Evolutionary conservation across 2,329 filamentous ascomycete genomes (phyloP).

Genomic region (Penicillium sp.): DNA sequence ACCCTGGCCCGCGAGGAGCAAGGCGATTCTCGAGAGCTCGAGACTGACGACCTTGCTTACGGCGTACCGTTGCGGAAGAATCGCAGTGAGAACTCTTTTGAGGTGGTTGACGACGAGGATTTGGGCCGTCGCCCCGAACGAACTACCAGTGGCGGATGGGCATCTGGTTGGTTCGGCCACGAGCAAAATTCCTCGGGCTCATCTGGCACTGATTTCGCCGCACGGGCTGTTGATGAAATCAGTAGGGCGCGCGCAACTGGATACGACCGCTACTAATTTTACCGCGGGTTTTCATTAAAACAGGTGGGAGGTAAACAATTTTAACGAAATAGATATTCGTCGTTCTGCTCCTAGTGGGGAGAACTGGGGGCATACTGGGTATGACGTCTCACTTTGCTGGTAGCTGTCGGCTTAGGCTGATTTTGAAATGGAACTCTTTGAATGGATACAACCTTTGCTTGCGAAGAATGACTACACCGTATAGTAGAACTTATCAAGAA

Average conservation of each 20-base stretch:
- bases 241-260: conserved; percentile 18
- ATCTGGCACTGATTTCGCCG: conserved; percentile 30
- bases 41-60: conserved; percentile 41
- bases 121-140: conserved; percentile 29
- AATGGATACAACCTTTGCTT: too few species aligned
- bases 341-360: not conserved
- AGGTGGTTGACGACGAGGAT: conserved; percentile 77
- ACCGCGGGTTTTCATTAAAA: not conserved
- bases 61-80: conserved; percentile 64
- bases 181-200: conserved; percentile 27
- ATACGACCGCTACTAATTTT: conserved; percentile 20
- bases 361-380: too few species aligned
- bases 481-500: conserved; percentile 11
- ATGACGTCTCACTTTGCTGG: too few species aligned
- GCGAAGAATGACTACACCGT: not conserved
- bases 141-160: conserved; percentile 27
- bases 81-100: conserved; percentile 82
- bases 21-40: conserved; percentile 47
- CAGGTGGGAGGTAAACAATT: too few species aligned
- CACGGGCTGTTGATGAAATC: conserved; percentile 28
- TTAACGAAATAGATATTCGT: conserved; percentile 6
- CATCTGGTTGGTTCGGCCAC: conserved; percentile 33
- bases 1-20: conserved; percentile 77
- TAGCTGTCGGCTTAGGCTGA: not conserved
- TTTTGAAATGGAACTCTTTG: not conserved